Percentiles rank a stretch among this genome's conserved stretches.
Conservation (phyloP, 176 grass and related monocot genomes). For the Leersia perrieri region DNA sequence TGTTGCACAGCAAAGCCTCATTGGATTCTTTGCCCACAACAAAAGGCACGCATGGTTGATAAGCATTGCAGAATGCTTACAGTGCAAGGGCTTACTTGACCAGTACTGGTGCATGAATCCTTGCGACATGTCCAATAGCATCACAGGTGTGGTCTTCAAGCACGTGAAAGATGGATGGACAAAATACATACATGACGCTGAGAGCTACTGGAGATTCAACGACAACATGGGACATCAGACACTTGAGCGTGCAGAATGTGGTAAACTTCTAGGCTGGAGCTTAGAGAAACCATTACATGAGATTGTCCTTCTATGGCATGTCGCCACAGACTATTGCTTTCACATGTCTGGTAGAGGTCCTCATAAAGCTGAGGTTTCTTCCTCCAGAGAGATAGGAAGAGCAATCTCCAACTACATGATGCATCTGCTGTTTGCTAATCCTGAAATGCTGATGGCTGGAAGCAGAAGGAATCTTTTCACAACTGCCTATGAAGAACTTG, state of each 20-base stretch:
- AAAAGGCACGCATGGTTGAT: not conserved
- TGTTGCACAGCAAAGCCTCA: not conserved
- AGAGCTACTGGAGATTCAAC: not conserved
- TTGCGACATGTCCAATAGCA: no score
- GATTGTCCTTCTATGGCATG: not conserved
- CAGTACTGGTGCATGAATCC: no score
- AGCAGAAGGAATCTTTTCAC: not conserved
- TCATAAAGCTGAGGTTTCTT: no score
- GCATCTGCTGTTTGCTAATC: not conserved
- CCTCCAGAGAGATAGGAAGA: not conserved
- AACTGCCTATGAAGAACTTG: not conserved
- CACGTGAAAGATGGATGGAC: not conserved
- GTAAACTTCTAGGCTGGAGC: not conserved
- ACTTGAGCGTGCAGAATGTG: not conserved
- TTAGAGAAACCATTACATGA: not conserved
- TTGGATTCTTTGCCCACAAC: not conserved
- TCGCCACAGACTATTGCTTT: not conserved
- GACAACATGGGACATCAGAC: not conserved
- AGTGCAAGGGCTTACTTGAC: not conserved
- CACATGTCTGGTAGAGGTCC: not conserved
- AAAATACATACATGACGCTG: not conserved
- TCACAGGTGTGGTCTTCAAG: not conserved
- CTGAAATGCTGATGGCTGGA: slow-evolving; percentile 4
- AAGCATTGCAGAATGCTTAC: not conserved
- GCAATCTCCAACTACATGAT: slow-evolving; percentile 2